Evolutionary conservation across 192 early-diverging fungal species (phyloP).

Genomic region (Coemansia sp.): DNA sequence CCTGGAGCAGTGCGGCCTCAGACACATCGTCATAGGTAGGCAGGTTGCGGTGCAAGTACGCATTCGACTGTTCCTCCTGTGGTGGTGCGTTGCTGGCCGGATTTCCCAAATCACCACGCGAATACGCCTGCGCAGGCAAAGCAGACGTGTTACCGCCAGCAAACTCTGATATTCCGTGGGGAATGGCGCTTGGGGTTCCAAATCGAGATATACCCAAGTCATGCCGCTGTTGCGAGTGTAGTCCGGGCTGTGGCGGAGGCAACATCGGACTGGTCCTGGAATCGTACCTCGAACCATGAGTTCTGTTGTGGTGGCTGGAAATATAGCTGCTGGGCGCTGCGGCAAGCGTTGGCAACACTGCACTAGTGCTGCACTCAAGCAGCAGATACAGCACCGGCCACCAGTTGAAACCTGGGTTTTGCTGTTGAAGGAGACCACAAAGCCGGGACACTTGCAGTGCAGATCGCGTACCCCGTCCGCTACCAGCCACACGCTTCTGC

Average conservation of each 20-base stretch:
- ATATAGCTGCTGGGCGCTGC: conserved; percentile 20
- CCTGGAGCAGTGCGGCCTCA: conserved; percentile 71
- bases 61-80: background rate
- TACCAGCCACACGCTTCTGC: conserved; percentile 29
- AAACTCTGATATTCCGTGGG: conserved; percentile 9
- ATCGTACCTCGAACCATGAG: background rate
- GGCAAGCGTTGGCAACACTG: background rate
- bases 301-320: background rate
- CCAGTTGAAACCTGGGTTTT: conserved; percentile 38
- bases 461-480: conserved; percentile 17
- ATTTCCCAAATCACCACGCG: background rate
- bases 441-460: conserved; percentile 35
- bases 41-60: conserved; percentile 25
- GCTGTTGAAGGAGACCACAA: conserved; percentile 31
- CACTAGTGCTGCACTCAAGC: conserved; percentile 30
- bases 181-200: background rate
- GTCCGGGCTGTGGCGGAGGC: background rate
- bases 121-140: conserved; percentile 5
- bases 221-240: conserved; percentile 8
- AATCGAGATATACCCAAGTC: background rate
- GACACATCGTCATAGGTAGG: conserved; percentile 51
- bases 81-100: background rate
- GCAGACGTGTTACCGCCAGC: background rate
- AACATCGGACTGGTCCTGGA: background rate
- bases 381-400: conserved; percentile 48